Evolutionary conservation across 352 stramenopile genomes (phyloP).

Genomic region (Phytophthora litchii): DNA sequence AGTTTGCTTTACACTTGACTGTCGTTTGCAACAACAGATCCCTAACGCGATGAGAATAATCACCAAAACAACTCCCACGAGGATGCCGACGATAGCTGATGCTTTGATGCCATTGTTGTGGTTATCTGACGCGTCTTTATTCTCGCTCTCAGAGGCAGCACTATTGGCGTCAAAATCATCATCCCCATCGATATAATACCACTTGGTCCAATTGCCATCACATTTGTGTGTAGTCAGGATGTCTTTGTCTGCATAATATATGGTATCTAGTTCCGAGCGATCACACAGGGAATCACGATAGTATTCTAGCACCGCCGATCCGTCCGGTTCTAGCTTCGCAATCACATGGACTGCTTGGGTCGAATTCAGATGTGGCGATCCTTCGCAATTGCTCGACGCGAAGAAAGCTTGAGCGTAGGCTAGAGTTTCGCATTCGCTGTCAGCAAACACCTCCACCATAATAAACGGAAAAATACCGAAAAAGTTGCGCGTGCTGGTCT

Average conservation of each 20-base stretch:
- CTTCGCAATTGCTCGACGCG: slow-evolving; percentile 27
- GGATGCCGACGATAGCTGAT: slow-evolving; percentile 13
- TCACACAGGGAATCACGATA: slow-evolving; percentile 23
- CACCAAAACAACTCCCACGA: slow-evolving; percentile 11
- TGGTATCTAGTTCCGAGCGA: neutral
- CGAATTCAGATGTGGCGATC: slow-evolving; percentile 24
- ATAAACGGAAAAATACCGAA: slow-evolving; percentile 30
- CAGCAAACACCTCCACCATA: slow-evolving; percentile 20
- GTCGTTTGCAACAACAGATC: slow-evolving; percentile 23
- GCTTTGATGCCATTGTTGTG: slow-evolving; percentile 7
- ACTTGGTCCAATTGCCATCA: slow-evolving; percentile 21
- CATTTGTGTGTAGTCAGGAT: slow-evolving; percentile 16
- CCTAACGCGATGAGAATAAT: slow-evolving; percentile 9
- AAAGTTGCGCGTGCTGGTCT: slow-evolving; percentile 8
- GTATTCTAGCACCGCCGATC: slow-evolving; percentile 29
- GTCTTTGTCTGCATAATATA: slow-evolving; percentile 17
- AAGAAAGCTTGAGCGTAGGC: slow-evolving; percentile 23
- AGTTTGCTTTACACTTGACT: slow-evolving; percentile 10
- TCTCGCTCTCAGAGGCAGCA: neutral
- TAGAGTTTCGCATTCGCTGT: slow-evolving; percentile 16
- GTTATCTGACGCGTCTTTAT: neutral
- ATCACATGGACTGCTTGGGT: slow-evolving; percentile 21
- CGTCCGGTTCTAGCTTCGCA: slow-evolving; percentile 19
- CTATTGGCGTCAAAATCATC: neutral
- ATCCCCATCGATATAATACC: slow-evolving; percentile 30